phyloP scores from a whole-genome alignment of 2,329 filamentous ascomycete genomes.

The Arachnopeziza araneosa region DNA sequence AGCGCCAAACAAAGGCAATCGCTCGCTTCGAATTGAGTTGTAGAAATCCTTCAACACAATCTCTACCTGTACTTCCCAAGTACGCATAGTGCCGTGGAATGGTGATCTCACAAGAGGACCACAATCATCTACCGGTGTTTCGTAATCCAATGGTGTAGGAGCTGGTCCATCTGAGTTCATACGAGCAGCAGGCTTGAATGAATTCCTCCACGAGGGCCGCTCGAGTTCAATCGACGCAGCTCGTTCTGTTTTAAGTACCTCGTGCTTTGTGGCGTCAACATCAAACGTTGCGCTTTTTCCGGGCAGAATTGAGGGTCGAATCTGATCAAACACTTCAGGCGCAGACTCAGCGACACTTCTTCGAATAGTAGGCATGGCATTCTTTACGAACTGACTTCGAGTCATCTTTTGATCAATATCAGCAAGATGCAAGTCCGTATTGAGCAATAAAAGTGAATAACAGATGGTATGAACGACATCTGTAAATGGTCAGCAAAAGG shows the following conservation, averaged over 20 bases:
- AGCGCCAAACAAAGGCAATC: conserved; percentile 79
- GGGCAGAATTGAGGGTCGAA: conserved; percentile 47
- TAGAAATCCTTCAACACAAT: conserved; percentile 90
- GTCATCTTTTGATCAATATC: conserved; percentile 98
- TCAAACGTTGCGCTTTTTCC: conserved; percentile 26
- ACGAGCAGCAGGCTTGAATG: conserved; percentile 28
- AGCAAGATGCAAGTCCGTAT: conserved; percentile 91
- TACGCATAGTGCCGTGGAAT: conserved; percentile 68
- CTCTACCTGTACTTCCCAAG: conserved; percentile 88
- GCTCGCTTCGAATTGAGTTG: conserved; percentile 77
- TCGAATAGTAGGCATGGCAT: conserved; percentile 85
- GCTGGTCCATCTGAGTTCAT: conserved; percentile 23
- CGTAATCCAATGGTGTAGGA: conserved; percentile 32
- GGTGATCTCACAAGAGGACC: conserved; percentile 73
- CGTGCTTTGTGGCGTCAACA: conserved; percentile 13
- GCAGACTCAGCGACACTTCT: conserved; percentile 69
- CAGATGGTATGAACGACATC: conserved; percentile 97
- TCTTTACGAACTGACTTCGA: conserved; percentile 87
- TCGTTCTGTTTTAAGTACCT: conserved; percentile 16
- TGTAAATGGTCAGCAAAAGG: conserved; percentile 30
- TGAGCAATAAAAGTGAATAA: conserved; percentile 91
- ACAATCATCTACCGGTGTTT: conserved; percentile 46
- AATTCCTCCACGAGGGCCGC: conserved; percentile 29
- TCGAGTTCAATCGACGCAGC: conserved; percentile 31
- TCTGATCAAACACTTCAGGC: conserved; percentile 56